Evolutionary conservation across 2,329 filamentous ascomycete genomes (phyloP), one percentile per base, ranked within the genome.

Genomic region (Blumeriella jaapii): DNA sequence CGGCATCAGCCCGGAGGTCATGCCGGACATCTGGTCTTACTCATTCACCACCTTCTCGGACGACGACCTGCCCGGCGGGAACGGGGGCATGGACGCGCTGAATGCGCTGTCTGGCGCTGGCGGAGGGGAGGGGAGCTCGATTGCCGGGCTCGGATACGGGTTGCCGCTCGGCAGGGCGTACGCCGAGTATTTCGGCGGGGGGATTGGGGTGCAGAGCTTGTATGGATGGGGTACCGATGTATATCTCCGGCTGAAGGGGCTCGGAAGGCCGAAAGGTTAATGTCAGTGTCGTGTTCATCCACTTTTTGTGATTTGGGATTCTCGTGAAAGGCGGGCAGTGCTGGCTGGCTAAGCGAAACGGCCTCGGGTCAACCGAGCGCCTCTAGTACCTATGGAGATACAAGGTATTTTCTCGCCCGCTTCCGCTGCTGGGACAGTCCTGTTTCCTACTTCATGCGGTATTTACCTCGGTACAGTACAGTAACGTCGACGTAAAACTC

Each of bases 101-200:
- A 81, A 78, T 50, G 76, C 79, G 4, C 79, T 95, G 31, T 79
- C 82, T 1, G 71, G 71, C 2, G 33, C 33, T 23, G 74, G 76
- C 18, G 79, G 76, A 36, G 75, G 72, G 0, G 82, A 83, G 33
- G 71, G 74, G 1, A 87, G 81, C 55, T 89, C 82, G 28, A 93
- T 98, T 40, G 91, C 91, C 0, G 91, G 91, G 0, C 60, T 98
- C 31, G 91, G 91, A 1, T 98, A 98, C 56, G 91, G 91, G 0
- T 57, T 98, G 44, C 91, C 91, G 1, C 61, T 98, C 14, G 86
- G 86, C 34, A 71, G 91, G 42, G 89, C 91, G 0, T 98, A 98
- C 55, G 91, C 91, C 1, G 89, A 98, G 63, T 98, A 96, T 53
- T 98, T 98, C 64, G 91, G 91, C 2, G 91, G 91, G 1, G 87